Conservation (phyloP, 2,329 filamentous ascomycete genomes). For the Colletotrichum falcatum region DNA sequence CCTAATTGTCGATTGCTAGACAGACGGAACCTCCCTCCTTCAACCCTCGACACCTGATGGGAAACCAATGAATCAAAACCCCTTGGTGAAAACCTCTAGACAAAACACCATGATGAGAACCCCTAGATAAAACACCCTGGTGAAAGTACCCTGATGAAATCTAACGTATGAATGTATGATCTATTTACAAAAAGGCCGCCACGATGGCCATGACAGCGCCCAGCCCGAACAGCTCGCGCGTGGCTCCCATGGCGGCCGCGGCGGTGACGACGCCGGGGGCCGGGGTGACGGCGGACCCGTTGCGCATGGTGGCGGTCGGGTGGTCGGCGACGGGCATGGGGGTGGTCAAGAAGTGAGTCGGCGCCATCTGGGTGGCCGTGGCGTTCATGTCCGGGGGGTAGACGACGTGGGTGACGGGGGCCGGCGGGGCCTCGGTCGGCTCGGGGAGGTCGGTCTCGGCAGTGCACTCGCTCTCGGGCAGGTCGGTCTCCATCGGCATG, state of each 20-base stretch:
- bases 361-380: background rate
- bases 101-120: too few species aligned
- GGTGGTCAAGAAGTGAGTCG: background rate
- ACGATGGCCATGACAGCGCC: conserved; percentile 19
- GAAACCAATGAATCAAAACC: too few species aligned
- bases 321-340: background rate
- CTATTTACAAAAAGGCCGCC: conserved; percentile 23
- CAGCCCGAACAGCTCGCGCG: conserved; percentile 15
- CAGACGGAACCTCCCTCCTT: too few species aligned
- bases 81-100: too few species aligned
- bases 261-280: conserved; percentile 9
- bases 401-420: background rate
- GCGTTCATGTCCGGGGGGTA: background rate
- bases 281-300: background rate
- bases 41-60: too few species aligned
- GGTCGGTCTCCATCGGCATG: background rate
- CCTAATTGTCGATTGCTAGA: too few species aligned
- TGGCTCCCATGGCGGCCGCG: background rate
- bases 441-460: background rate
- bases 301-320: background rate
- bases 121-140: too few species aligned
- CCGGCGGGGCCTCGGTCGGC: background rate
- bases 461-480: background rate
- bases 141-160: too few species aligned
- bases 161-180: too few species aligned